phyloP scores from a whole-genome alignment of 2,329 filamentous ascomycete species.

The Pyricularia sp. region DNA sequence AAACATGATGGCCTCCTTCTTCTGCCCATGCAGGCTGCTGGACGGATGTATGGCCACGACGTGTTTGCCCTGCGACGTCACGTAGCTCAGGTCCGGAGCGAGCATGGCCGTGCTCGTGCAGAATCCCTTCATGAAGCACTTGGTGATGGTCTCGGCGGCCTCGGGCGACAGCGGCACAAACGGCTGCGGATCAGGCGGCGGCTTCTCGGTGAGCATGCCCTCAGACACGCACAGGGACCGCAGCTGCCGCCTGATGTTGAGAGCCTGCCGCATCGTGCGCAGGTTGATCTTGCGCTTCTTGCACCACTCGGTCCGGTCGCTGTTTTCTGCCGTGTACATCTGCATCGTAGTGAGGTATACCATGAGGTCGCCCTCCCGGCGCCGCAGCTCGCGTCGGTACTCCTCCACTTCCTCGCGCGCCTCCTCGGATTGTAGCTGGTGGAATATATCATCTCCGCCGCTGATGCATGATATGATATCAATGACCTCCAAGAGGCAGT shows the following conservation, averaged over 20 bases:
- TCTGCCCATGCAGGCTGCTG: conserved; percentile 52
- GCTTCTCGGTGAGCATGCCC: conserved; percentile 35
- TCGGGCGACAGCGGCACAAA: conserved; percentile 47
- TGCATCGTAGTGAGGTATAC: conserved; percentile 57
- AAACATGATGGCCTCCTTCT: conserved; percentile 60
- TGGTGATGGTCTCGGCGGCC: conserved; percentile 42
- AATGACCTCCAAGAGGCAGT: conserved; percentile 73
- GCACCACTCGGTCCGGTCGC: conserved; percentile 49
- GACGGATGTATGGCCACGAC: conserved; percentile 53
- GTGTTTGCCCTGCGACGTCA: conserved; percentile 50
- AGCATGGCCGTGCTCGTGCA: conserved; percentile 51
- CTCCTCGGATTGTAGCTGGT: conserved; percentile 49
- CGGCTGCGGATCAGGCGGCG: conserved; percentile 42
- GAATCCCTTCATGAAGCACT: conserved; percentile 55
- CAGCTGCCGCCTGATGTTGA: conserved; percentile 54
- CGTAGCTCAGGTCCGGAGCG: conserved; percentile 50
- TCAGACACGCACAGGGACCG: conserved; percentile 45
- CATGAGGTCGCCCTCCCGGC: conserved; percentile 53
- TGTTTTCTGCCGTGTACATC: conserved; percentile 44
- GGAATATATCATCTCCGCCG: conserved; percentile 53
- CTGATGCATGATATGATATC: conserved; percentile 67
- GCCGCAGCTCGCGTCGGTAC: conserved; percentile 45
- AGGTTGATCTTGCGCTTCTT: conserved; percentile 44
- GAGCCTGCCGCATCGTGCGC: conserved; percentile 52
- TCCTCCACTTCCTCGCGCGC: conserved; percentile 42